A percentile compares a stretch with the other conserved stretches of the same genome.
These are phyloP conservation scores for Saksenaea vasiformis DNA, from an alignment of 371 early-diverging fungal species.

Conservation along the genomic window DNA sequence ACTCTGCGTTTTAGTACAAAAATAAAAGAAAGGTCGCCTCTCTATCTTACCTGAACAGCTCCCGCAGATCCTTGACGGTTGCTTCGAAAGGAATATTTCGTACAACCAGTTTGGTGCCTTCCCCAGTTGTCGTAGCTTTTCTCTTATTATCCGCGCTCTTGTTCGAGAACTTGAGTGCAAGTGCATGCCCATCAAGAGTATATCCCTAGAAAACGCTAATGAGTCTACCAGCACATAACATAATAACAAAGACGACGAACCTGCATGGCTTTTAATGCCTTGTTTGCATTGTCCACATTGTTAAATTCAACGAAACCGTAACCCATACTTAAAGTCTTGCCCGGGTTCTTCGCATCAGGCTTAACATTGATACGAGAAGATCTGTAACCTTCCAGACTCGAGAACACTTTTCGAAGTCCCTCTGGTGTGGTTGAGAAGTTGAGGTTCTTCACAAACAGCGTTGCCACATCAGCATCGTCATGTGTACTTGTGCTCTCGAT, in stretches of 20 bases:
- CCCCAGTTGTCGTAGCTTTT: slow-evolving; percentile 37
- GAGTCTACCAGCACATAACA: neutral
- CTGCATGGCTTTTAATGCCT: slow-evolving; percentile 84
- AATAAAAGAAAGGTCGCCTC: neutral
- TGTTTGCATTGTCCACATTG: slow-evolving; percentile 72
- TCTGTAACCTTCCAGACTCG: slow-evolving; percentile 70
- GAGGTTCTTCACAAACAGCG: slow-evolving; percentile 94
- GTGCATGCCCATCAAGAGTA: slow-evolving; percentile 81
- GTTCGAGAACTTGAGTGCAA: slow-evolving; percentile 87
- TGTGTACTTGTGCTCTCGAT: slow-evolving; percentile 36
- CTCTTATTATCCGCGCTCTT: slow-evolving; percentile 39
- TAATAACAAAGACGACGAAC: slow-evolving; percentile 12
- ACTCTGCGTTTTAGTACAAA: neutral
- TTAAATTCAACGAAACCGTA: slow-evolving; percentile 97
- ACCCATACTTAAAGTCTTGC: slow-evolving; percentile 85
- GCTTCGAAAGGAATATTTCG: slow-evolving; percentile 99
- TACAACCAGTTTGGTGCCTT: slow-evolving; percentile 86
- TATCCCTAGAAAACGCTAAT: slow-evolving; percentile 52
- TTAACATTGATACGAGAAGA: slow-evolving; percentile 80
- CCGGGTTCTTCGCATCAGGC: slow-evolving; percentile 77
- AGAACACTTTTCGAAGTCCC: slow-evolving; percentile 70
- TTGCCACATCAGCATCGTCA: slow-evolving; percentile 59
- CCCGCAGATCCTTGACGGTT: slow-evolving; percentile 90
- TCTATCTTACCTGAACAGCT: slow-evolving; percentile 78
- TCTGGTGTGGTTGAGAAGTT: slow-evolving; percentile 87